Conservation (phyloP, 257 asterid genomes). For the Primulina huaijiensis region DNA sequence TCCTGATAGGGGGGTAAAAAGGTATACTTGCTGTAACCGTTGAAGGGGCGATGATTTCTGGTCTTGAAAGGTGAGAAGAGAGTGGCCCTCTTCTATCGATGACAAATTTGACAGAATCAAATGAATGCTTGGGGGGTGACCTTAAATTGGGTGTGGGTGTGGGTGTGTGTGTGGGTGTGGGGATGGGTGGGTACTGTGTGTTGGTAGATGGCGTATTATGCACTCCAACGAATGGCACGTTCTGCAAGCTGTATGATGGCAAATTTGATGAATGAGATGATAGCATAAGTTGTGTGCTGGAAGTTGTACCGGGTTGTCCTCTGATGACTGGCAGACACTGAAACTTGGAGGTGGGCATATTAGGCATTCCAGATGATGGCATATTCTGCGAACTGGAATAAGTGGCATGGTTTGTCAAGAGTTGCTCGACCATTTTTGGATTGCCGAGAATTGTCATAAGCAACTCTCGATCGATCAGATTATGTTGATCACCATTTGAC, state of each 20-base stretch:
- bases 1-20: slow-evolving; percentile 43
- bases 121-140: slow-evolving; percentile 27
- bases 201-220: slow-evolving; percentile 37
- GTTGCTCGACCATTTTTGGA: slow-evolving; percentile 69
- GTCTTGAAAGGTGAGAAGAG: slow-evolving; percentile 32
- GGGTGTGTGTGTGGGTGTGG: not conserved
- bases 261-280: not conserved
- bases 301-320: not conserved
- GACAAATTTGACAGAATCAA: slow-evolving; percentile 20
- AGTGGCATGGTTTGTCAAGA: slow-evolving; percentile 44
- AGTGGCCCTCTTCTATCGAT: slow-evolving; percentile 30
- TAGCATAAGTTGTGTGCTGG: slow-evolving; percentile 21
- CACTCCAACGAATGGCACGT: slow-evolving; percentile 13
- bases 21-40: slow-evolving; percentile 32
- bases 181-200: slow-evolving; percentile 20
- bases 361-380: slow-evolving; percentile 25
- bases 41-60: slow-evolving; percentile 36
- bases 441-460: slow-evolving; percentile 65
- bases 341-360: slow-evolving; percentile 26
- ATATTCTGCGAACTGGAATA: slow-evolving; percentile 26
- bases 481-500: slow-evolving; percentile 41
- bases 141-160: slow-evolving; percentile 27
- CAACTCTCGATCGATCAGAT: slow-evolving; percentile 55
- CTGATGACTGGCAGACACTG: slow-evolving; percentile 28
- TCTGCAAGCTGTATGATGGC: slow-evolving; percentile 19